Evolutionary conservation across 2,329 filamentous ascomycete species (phyloP).

Genomic region (Esteya vermicola): DNA sequence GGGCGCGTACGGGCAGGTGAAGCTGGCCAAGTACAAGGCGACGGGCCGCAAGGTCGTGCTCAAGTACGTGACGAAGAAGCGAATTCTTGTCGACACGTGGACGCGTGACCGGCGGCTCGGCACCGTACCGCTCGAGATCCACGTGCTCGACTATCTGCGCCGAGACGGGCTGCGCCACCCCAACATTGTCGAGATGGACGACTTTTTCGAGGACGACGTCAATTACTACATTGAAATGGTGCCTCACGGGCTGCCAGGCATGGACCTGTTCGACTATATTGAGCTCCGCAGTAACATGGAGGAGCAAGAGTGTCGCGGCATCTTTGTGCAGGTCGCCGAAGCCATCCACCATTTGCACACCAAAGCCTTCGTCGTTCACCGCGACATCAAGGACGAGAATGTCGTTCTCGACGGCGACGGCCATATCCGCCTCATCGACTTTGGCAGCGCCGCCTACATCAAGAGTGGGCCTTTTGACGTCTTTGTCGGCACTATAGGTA

Average conservation of each 20-base stretch:
- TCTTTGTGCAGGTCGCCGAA: slow-evolving; percentile 83
- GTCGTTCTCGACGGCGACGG: slow-evolving; percentile 92
- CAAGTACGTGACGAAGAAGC: slow-evolving; percentile 94
- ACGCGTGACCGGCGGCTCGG: slow-evolving; percentile 84
- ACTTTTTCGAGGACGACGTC: slow-evolving; percentile 63
- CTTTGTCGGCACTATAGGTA: slow-evolving; percentile 96
- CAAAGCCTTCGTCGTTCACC: slow-evolving; percentile 82
- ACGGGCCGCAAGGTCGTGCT: slow-evolving; percentile 75
- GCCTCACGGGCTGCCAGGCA: slow-evolving; percentile 85
- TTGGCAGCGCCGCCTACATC: slow-evolving; percentile 95
- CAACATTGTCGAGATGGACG: slow-evolving; percentile 60
- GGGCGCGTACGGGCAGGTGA: slow-evolving; percentile 94
- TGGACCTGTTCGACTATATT: slow-evolving; percentile 99
- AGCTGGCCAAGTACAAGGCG: slow-evolving; percentile 76
- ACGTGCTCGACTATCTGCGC: slow-evolving; percentile 86
- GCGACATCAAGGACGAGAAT: slow-evolving; percentile 98
- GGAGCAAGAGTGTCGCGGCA: slow-evolving; percentile 82
- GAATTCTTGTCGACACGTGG: slow-evolving; percentile 97
- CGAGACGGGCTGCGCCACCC: slow-evolving; percentile 53
- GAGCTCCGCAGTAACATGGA: slow-evolving; percentile 95
- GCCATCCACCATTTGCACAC: slow-evolving; percentile 86
- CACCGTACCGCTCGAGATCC: slow-evolving; percentile 91
- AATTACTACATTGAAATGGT: slow-evolving; percentile 99
- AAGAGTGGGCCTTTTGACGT: slow-evolving; percentile 98
- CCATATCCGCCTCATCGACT: slow-evolving; percentile 93